phyloP scores from a whole-genome alignment of 192 early-diverging fungal genomes.

The Mortierella antarctica region DNA sequence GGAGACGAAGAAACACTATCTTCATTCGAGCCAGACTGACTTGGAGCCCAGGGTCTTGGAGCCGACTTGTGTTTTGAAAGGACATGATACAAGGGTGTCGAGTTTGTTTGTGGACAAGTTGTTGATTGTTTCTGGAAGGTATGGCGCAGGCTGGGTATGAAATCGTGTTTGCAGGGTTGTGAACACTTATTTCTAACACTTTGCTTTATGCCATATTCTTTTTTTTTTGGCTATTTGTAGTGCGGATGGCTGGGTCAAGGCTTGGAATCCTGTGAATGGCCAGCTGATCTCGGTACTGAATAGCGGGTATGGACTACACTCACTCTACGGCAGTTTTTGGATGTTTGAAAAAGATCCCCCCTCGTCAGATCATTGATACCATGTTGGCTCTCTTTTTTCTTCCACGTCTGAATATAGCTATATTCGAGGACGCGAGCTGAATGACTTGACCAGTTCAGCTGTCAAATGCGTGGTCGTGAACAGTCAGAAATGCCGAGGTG shows the following conservation, averaged over 20 bases:
- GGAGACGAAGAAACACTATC: neutral
- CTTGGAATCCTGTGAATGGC: constrained; percentile 66
- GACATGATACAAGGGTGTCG: constrained; percentile 23
- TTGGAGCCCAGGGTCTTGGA: neutral
- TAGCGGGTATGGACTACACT: constrained; percentile 33
- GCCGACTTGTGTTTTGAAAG: constrained; percentile 30
- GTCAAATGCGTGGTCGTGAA: constrained; percentile 46
- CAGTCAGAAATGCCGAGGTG: constrained; percentile 52
- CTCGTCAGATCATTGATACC: too few species aligned
- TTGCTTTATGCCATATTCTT: neutral
- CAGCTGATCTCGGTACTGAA: constrained; percentile 50
- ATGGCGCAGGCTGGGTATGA: neutral
- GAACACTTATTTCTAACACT: neutral
- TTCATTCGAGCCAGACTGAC: constrained; percentile 17
- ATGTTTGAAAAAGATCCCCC: neutral
- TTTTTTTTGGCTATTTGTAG: constrained; percentile 27
- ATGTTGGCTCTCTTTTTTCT: neutral
- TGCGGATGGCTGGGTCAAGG: constrained; percentile 66
- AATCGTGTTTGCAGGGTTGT: neutral
- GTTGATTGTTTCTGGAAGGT: constrained; percentile 46
- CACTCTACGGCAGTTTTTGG: neutral
- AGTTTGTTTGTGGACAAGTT: constrained; percentile 45
- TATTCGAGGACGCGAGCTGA: constrained; percentile 21
- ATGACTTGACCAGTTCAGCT: neutral
- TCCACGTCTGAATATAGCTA: too few species aligned